A percentile compares a stretch with the other conserved stretches of the same genome.
These are phyloP conservation scores for Acmispon strigosus DNA, from an alignment of 306 rosid species.

Conservation along the genomic window DNA sequence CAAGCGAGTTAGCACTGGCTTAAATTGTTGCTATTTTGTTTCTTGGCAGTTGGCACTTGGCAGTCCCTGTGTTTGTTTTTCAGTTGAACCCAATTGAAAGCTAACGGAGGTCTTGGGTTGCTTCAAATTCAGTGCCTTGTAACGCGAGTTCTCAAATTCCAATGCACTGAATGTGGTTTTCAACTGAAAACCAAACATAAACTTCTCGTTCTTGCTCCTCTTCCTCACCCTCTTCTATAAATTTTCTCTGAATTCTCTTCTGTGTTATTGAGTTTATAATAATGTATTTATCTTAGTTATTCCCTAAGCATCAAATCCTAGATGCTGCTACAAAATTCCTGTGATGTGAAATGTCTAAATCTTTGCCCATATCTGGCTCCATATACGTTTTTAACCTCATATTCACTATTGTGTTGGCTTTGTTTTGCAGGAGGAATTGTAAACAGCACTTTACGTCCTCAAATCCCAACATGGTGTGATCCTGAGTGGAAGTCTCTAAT, in stretches of 20 bases:
- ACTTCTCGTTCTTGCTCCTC: not conserved
- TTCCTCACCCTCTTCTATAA: not conserved
- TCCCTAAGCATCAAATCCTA: not conserved
- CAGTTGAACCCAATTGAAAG: too few relatives aligned
- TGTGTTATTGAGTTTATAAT: not conserved
- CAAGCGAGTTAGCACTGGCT: too few relatives aligned
- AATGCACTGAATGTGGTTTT: too few relatives aligned
- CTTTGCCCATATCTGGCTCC: too few relatives aligned
- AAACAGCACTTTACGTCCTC: constrained; percentile 80
- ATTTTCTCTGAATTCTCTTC: not conserved
- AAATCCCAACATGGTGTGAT: constrained; percentile 95
- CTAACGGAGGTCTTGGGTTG: too few relatives aligned
- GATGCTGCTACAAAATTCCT: not conserved
- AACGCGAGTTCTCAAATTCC: too few relatives aligned
- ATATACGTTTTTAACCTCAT: not conserved
- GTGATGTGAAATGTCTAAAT: not conserved
- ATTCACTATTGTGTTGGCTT: constrained; percentile 9
- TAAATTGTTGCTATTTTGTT: not conserved
- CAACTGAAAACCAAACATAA: not conserved
- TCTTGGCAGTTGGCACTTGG: too few relatives aligned
- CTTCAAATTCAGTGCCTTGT: too few relatives aligned
- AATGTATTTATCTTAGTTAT: not conserved
- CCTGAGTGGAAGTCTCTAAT: constrained; percentile 98
- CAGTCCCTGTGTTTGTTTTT: too few relatives aligned
- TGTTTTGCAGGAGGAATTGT: constrained; percentile 81